phyloP scores from a whole-genome alignment of 2,329 filamentous ascomycete species.

The Claviceps africana region DNA sequence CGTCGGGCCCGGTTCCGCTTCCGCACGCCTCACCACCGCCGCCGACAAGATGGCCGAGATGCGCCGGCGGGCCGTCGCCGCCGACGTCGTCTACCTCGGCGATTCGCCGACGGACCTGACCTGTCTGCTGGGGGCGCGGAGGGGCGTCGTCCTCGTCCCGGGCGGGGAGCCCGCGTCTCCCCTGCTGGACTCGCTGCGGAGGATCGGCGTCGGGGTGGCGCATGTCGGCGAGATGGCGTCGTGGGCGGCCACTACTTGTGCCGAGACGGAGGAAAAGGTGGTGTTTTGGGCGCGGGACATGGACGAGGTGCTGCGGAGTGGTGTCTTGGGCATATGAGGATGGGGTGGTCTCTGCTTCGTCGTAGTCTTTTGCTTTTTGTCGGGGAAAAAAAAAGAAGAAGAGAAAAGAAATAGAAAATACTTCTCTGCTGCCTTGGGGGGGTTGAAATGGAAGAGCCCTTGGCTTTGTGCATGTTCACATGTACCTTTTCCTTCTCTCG shows the following conservation, averaged over 20 bases:
- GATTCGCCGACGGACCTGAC: conserved; percentile 44
- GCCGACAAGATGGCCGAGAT: conserved; percentile 32
- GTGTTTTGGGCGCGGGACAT: conserved; percentile 32
- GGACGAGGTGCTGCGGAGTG: conserved; percentile 23
- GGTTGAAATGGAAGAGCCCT: no score
- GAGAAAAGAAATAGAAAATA: no score
- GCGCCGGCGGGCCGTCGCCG: conserved; percentile 5
- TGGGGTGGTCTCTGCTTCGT: no score
- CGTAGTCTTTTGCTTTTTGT: no score
- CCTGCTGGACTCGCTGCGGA: conserved; percentile 23
- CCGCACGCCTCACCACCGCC: conserved; percentile 24
- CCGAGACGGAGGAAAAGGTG: conserved; percentile 1
- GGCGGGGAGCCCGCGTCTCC: conserved; percentile 10
- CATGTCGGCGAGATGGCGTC: conserved; percentile 15
- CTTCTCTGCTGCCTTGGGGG: no score
- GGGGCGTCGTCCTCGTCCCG: conserved; percentile 34
- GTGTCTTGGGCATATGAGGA: neutral
- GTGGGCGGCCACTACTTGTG: conserved; percentile 3
- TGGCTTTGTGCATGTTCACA: no score
- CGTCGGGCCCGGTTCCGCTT: conserved; percentile 24
- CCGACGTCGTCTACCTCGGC: conserved; percentile 45
- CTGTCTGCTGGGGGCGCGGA: conserved; percentile 28
- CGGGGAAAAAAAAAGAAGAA: no score
- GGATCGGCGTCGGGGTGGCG: conserved; percentile 24
- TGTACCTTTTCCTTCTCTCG: no score